Conservation (phyloP, 2,329 filamentous ascomycete genomes). For the Penicillium nordicum region DNA sequence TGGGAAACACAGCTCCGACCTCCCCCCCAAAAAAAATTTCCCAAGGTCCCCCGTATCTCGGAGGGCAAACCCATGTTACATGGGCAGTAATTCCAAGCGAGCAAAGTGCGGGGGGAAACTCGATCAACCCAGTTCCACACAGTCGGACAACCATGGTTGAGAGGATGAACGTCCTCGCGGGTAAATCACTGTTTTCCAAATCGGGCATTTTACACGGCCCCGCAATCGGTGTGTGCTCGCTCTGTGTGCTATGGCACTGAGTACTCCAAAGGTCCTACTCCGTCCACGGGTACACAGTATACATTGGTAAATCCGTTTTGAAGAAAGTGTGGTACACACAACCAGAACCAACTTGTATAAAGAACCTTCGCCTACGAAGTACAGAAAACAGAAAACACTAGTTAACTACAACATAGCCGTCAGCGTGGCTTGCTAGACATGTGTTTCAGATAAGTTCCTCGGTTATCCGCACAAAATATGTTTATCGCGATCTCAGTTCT, state of each 20-base stretch:
- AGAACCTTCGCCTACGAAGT: not conserved
- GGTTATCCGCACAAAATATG: slow-evolving; percentile 7
- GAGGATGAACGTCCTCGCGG: not conserved
- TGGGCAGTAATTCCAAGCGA: not conserved
- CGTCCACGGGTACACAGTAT: too few relatives aligned
- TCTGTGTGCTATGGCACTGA: too few relatives aligned
- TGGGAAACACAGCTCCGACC: not conserved
- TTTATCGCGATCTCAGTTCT: slow-evolving; percentile 2
- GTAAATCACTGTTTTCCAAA: not conserved
- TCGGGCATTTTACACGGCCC: not conserved
- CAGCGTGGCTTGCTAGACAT: not conserved
- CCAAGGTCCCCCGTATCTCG: slow-evolving; percentile 4
- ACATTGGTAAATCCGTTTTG: not conserved
- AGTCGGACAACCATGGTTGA: slow-evolving; percentile 6
- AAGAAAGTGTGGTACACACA: not conserved
- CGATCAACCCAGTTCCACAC: slow-evolving; percentile 4
- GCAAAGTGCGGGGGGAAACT: slow-evolving; percentile 13
- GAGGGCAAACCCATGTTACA: not conserved
- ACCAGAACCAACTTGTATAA: not conserved
- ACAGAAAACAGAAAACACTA: not conserved
- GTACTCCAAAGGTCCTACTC: too few relatives aligned
- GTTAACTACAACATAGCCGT: not conserved
- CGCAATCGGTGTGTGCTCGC: not conserved
- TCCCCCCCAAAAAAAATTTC: not conserved
- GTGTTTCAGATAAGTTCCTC: slow-evolving; percentile 8